Evolutionary conservation across 177 flowering plant genomes (phyloP), one percentile per base, ranked within the genome.

Genomic region (Vitis hybrid): DNA sequence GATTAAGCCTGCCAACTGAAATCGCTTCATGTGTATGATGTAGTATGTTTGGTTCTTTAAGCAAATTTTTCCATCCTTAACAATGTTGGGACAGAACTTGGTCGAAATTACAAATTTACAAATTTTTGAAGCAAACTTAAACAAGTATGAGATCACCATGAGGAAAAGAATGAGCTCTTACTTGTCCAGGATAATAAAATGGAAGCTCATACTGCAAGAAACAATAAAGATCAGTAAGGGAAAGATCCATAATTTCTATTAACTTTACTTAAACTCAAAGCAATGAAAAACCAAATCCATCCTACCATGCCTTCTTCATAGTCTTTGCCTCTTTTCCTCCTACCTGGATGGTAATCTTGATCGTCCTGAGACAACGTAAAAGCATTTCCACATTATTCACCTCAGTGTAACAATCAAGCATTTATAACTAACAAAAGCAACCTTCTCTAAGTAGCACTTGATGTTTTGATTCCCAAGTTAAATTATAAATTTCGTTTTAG

Each of bases 171-270:
- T 35, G 46, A 35, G 8, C 46, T 13, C 85, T 85, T 82, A 93
- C 99, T 82, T 91, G 96, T 76, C 97, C 99, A 1, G 99, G 99
- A 76, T 95, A 95, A 72, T 85, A 90, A 69, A 88, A 92, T 60
- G 99, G 99, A 78, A 93, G 96, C 76, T 95, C 99, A 75, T 88
- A 89, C 99, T 94, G 99, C 97, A 81, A 13, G 58, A 66, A 66
- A 62, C 2, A 62, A 69, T 27, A n/a, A 48, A 12, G 21, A 60
- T 21, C 21, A 32, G 14, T 40, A 19, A 51, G 55, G 40, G 8
- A 10, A 70, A 11, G 19, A 60, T 56, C 9, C 15, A 50, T 10
- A n/a, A 12, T 11, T n/a, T 3, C 18, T 51, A 58, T n/a, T 11
- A 52, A 50, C 11, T 52, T 24, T 35, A 66, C 30, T 64, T 61